Conservation (phyloP, 192 early-diverging fungal species). For the Coemansia sp. region DNA sequence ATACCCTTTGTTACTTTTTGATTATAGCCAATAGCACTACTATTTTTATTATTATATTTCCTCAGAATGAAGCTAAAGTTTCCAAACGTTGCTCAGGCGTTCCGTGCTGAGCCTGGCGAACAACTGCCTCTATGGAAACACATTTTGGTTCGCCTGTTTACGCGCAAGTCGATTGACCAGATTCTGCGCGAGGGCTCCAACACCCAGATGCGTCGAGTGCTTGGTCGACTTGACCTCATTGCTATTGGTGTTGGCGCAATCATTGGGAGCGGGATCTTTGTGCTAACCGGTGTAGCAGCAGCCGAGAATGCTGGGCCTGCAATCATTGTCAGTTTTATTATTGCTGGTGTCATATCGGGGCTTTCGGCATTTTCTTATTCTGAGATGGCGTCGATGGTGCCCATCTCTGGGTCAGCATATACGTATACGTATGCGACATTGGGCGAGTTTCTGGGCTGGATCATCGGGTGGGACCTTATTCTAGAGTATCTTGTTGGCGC, state of each 20-base stretch:
- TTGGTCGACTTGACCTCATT: slow-evolving; percentile 63
- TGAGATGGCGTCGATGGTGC: slow-evolving; percentile 85
- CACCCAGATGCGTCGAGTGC: slow-evolving; percentile 57
- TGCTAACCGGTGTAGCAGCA: slow-evolving; percentile 73
- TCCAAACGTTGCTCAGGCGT: neutral
- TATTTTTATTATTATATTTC: neutral
- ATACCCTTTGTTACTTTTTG: neutral
- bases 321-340: slow-evolving; percentile 76
- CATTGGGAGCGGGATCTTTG: slow-evolving; percentile 83
- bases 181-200: slow-evolving; percentile 46
- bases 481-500: slow-evolving; percentile 86
- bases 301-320: slow-evolving; percentile 78
- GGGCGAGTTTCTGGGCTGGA: slow-evolving; percentile 88
- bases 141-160: slow-evolving; percentile 13
- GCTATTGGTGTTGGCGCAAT: slow-evolving; percentile 72
- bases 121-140: slow-evolving; percentile 26
- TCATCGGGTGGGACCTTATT: slow-evolving; percentile 88
- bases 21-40: neutral
- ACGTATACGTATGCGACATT: slow-evolving; percentile 83
- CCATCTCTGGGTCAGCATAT: slow-evolving; percentile 85
- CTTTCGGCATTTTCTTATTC: slow-evolving; percentile 83
- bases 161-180: slow-evolving; percentile 45
- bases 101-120: neutral
- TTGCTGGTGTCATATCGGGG: slow-evolving; percentile 71
- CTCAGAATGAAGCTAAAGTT: slow-evolving; percentile 1